Evolutionary conservation across 2,329 filamentous ascomycete species (phyloP), one percentile per base, ranked within the genome.

Genomic region (Colletotrichum tofieldiae): DNA sequence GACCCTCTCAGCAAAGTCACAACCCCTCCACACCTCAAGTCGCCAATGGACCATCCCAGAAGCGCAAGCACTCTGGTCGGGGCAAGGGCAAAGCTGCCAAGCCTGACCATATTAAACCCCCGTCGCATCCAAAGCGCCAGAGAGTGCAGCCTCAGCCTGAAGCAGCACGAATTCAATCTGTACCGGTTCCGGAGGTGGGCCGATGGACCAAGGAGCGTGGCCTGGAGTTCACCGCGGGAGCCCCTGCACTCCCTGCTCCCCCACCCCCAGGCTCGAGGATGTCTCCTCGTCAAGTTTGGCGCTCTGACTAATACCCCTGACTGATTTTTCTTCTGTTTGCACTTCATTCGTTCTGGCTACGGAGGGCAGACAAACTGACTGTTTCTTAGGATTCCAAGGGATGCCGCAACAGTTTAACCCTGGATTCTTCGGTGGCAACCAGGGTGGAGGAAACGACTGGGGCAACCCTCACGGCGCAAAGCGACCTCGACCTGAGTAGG

Each of bases 391-490:
- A 54, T 94, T 94, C 81, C 90, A 91, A 83, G 90, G 87, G 72
- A 91, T 92, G 84, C 90, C 90, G 78, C 87, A 88, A 66, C 90
- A 91, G 77, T 96, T 95, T 83, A 93, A 93, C 78, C 90, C 92
- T 47, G 90, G 87, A 70, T 95, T 94, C 84, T 96, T 94, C 81
- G 85, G 86, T 67, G 84, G 84, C 62, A 83, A 86, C 76, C 87
- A 88, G 74, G 81, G 82, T 51, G 84, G 82, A 59, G 83, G 82
- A 67, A 83, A 91, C 70, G 91, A 92, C 67, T 91, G 90, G 82
- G 93, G 93, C 86, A 96, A 96, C 78, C 94, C 94, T 7, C 94
- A 96, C 76, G 93, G 93, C 39, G 91, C 92, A 4, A 96, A 96
- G 84, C 88, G 94, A 75, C 92, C 93, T 75, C 89, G 94, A 74